Evolutionary conservation across 2,329 filamentous ascomycete genomes (phyloP).

Genomic region (Huntiella bhutanensis): DNA sequence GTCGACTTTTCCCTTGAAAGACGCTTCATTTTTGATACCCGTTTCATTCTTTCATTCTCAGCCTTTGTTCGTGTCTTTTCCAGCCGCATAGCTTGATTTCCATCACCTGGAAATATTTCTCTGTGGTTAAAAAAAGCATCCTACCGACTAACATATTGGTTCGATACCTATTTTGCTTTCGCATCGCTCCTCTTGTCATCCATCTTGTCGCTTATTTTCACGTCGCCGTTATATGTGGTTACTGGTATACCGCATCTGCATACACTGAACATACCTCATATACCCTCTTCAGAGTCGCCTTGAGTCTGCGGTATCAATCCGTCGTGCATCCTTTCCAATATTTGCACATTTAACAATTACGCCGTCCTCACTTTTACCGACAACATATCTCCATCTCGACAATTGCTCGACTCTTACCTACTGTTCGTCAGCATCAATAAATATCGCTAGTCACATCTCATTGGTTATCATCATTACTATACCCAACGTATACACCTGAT

Average conservation of each 20-base stretch:
- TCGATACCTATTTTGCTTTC: not conserved
- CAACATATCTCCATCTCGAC: no score
- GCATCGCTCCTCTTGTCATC: slow-evolving; percentile 11
- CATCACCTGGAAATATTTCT: no score
- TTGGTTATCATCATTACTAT: not conserved
- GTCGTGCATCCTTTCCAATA: slow-evolving; percentile 3
- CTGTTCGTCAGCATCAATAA: not conserved
- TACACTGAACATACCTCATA: not conserved
- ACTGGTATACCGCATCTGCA: slow-evolving; percentile 8
- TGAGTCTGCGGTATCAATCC: slow-evolving; percentile 6
- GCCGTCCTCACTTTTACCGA: not conserved
- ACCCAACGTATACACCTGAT: no score
- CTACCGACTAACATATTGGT: no score
- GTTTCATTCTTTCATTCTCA: slow-evolving; percentile 15
- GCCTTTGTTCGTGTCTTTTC: no score
- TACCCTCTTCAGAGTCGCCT: not conserved
- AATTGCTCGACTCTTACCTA: no score
- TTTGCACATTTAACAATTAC: not conserved
- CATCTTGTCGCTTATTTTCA: slow-evolving; percentile 14
- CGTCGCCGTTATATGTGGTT: slow-evolving; percentile 10
- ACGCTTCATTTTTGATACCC: slow-evolving; percentile 15
- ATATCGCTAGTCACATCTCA: not conserved
- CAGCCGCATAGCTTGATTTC: no score
- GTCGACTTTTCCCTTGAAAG: no score
- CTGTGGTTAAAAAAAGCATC: no score